These are phyloP conservation scores for Fusarium nygamai DNA, from an alignment of 2,329 filamentous ascomycete species.

Conservation along the genomic window DNA sequence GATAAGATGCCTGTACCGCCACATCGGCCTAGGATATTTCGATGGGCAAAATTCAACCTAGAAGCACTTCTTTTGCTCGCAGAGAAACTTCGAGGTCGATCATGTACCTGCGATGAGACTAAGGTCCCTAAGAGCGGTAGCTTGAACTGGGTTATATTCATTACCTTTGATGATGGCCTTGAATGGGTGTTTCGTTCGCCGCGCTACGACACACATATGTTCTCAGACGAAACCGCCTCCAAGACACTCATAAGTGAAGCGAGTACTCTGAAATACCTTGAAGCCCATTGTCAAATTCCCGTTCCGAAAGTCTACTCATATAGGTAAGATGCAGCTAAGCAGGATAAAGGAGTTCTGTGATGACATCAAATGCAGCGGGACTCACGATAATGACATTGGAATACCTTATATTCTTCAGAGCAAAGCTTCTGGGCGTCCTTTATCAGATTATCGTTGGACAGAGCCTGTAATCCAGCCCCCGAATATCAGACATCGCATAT, in stretches of 20 bases:
- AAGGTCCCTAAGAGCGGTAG: slow-evolving; percentile 24
- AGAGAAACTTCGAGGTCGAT: slow-evolving; percentile 16
- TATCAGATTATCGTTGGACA: slow-evolving; percentile 34
- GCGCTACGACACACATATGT: neutral
- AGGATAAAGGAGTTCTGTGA: fast-evolving
- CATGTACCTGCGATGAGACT: slow-evolving; percentile 26
- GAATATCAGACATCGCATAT: too few species aligned
- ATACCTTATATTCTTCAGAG: slow-evolving; percentile 41
- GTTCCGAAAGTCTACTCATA: slow-evolving; percentile 33
- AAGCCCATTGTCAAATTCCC: slow-evolving; percentile 18
- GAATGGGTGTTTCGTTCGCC: slow-evolving; percentile 37
- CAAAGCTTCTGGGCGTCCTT: slow-evolving; percentile 29
- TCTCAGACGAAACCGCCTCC: slow-evolving; percentile 18
- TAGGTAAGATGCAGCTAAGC: neutral
- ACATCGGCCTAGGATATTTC: neutral
- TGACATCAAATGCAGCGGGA: neutral
- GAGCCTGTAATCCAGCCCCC: neutral
- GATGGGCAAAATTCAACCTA: slow-evolving; percentile 25
- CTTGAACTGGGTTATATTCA: slow-evolving; percentile 36
- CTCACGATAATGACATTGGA: slow-evolving; percentile 29
- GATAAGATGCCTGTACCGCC: fast-evolving
- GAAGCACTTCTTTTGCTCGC: slow-evolving; percentile 30
- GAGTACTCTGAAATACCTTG: slow-evolving; percentile 30
- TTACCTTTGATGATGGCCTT: slow-evolving; percentile 34
- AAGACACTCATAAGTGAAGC: slow-evolving; percentile 37